These are phyloP conservation scores for Bodo saltans DNA, from an alignment of 78 protist species.

Conservation along the genomic window DNA sequence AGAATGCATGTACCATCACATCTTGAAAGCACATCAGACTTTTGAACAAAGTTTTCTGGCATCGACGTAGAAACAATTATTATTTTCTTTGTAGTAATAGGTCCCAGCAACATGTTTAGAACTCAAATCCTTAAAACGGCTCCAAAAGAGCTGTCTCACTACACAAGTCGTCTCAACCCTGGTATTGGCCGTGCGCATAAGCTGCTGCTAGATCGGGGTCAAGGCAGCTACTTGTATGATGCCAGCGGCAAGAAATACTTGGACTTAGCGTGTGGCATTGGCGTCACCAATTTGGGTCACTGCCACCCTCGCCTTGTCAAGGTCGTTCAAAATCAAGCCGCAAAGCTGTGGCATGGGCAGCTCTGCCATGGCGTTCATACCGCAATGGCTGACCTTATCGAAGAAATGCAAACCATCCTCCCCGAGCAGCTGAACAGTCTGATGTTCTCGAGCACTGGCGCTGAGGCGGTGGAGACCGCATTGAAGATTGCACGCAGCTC, in stretches of 20 bases:
- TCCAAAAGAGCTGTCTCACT: too few relatives aligned
- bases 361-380: constrained; percentile 7
- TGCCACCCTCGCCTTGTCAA: constrained; percentile 53
- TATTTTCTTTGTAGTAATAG: too few relatives aligned
- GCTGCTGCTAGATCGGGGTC: background rate
- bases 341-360: constrained; percentile 41
- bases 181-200: constrained; percentile 20
- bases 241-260: constrained; percentile 24
- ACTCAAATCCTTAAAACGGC: too few relatives aligned
- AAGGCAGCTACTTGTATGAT: constrained; percentile 10
- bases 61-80: too few relatives aligned
- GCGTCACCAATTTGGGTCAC: constrained; percentile 48
- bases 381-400: constrained; percentile 26
- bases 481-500: constrained; percentile 43
- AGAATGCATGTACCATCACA: too few relatives aligned
- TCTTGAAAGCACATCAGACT: too few relatives aligned
- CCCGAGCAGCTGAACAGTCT: constrained; percentile 13
- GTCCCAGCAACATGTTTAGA: too few relatives aligned
- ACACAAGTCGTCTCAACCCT: too few relatives aligned
- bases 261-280: constrained; percentile 57
- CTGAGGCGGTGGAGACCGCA: constrained; percentile 71
- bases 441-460: constrained; percentile 46
- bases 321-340: constrained; percentile 45
- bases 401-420: background rate
- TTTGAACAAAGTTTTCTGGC: too few relatives aligned